A percentile compares a stretch with the other conserved stretches of the same genome.
phyloP scores from a whole-genome alignment of 2,329 filamentous ascomycete species.

The Ceratocystis cacaofunesta region DNA sequence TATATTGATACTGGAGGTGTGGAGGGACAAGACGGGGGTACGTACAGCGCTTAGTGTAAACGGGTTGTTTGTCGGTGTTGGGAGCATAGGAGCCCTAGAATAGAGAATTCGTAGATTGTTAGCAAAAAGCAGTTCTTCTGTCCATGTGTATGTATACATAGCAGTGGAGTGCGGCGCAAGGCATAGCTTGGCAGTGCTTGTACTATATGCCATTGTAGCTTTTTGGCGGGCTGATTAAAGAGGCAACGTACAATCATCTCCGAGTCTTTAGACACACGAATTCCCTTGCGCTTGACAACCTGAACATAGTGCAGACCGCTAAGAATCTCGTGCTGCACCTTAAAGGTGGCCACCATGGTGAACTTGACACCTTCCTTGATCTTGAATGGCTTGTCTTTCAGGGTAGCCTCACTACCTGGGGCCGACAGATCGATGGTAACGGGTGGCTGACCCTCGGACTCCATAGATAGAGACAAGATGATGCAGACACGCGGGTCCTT shows the following conservation, averaged over 20 bases:
- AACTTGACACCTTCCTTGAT: slow-evolving; percentile 94
- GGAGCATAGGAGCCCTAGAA: slow-evolving; percentile 77
- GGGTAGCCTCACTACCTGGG: slow-evolving; percentile 55
- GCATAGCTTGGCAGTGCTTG: not conserved
- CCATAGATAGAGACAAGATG: slow-evolving; percentile 79
- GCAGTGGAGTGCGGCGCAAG: not conserved
- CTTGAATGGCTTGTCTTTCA: slow-evolving; percentile 87
- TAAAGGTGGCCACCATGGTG: slow-evolving; percentile 86
- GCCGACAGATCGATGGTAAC: slow-evolving; percentile 77
- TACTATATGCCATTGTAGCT: not conserved
- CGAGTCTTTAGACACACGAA: slow-evolving; percentile 80
- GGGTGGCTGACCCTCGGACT: slow-evolving; percentile 65
- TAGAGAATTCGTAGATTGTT: slow-evolving; percentile 20
- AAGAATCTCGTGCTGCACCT: slow-evolving; percentile 92
- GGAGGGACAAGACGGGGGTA: slow-evolving; percentile 17
- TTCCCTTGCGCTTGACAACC: slow-evolving; percentile 75
- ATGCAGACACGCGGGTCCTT: slow-evolving; percentile 82
- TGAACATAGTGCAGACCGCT: slow-evolving; percentile 94
- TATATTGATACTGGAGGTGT: not conserved
- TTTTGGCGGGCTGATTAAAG: not conserved
- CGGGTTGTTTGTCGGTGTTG: slow-evolving; percentile 71
- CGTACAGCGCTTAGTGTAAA: slow-evolving; percentile 88
- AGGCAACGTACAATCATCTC: slow-evolving; percentile 76
- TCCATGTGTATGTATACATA: not conserved
- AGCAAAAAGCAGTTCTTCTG: not conserved